Base-by-base conservation (phyloP, 495 filamentous ascomycete genomes). In the Penicilliopsis zonata region DNA sequence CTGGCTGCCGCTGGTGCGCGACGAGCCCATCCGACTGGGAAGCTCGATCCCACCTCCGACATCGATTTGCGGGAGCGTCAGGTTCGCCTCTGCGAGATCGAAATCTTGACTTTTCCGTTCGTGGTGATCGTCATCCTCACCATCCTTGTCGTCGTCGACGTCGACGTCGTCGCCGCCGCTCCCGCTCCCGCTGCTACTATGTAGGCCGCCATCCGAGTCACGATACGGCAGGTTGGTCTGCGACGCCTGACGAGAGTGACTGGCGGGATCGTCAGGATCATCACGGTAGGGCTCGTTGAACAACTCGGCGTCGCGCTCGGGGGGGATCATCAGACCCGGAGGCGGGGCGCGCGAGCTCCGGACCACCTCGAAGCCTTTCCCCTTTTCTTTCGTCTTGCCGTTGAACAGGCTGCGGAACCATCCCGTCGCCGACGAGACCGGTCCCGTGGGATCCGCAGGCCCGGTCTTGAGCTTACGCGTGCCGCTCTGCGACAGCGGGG, bases 361-460 rank as follows among this genome's bases (percentile, higher is more conserved):
- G 9, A 96, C 90, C 10, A 98, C 90, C 50, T 94, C 90, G 36
- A 98, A 98, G 0, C 90, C 90, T 53, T 94, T 95, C 18, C 79
- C 81, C 31, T 72, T 90, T 26, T 90, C 85, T 43, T 90, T 94
- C 2, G 72, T 80, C 52, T 90, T 86, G 5, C 78, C 82, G 18
- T 76, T 76, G 36, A 94, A 71, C 19, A 93, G 56, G 21, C 67
- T 68, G 42, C 80, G 78, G 53, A 98, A 70, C 81, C 87, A 98
- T 1, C 85, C 84, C 2, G 82, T 78, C 2, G 90, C 87, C 6
- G 80, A 83, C 3, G 82, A 78, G 9, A 90, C 80, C 2, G 88
- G 86, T 0, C 85, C 79, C 20, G 87, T 93, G 4, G 90, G 90
- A 57, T 98, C 92, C 12, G 88, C 86, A 2, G 90, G 90, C 0